A percentile compares a stretch with the other conserved stretches of the same genome.
phyloP scores from a whole-genome alignment of 2,329 filamentous ascomycete species.

The Penicillium sp. region DNA sequence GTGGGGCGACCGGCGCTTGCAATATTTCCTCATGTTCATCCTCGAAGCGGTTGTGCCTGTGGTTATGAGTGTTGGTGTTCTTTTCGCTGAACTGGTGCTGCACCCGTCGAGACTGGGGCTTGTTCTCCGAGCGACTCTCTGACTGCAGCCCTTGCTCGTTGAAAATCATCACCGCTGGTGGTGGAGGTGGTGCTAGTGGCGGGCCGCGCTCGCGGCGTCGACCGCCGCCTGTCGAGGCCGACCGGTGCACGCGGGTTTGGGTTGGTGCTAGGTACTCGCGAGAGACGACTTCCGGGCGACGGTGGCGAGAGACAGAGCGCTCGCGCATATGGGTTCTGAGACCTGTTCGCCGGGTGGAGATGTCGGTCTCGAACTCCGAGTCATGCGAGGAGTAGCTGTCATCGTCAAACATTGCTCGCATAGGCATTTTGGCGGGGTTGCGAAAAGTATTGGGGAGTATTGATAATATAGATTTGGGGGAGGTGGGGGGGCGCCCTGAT shows the following conservation, averaged over 20 bases:
- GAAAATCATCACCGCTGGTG: conserved; percentile 33
- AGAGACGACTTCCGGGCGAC: conserved; percentile 21
- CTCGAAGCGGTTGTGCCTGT: conserved; percentile 20
- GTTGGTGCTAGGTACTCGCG: conserved; percentile 28
- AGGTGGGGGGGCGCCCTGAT: conserved; percentile 1
- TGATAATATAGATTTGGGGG: neutral
- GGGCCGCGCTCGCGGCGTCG: conserved; percentile 26
- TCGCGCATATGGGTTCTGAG: conserved; percentile 25
- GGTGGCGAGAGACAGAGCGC: conserved; percentile 38
- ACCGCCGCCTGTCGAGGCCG: conserved; percentile 37
- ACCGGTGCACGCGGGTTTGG: conserved; percentile 32
- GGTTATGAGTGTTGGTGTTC: neutral
- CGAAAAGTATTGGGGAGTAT: neutral
- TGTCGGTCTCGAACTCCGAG: conserved; percentile 38
- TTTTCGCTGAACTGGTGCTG: conserved; percentile 20
- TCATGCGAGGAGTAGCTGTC: conserved; percentile 27
- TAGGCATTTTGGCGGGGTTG: conserved; percentile 19
- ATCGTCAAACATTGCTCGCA: conserved; percentile 9
- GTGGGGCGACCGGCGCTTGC: neutral
- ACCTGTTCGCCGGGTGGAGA: conserved; percentile 31
- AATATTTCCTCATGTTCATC: conserved; percentile 26
- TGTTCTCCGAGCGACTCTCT: conserved; percentile 29
- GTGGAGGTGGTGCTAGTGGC: conserved; percentile 3
- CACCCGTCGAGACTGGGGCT: conserved; percentile 28
- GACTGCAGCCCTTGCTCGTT: conserved; percentile 35